Base-by-base conservation (phyloP, 2,329 filamentous ascomycete species). In the Scedosporium dehoogii region DNA sequence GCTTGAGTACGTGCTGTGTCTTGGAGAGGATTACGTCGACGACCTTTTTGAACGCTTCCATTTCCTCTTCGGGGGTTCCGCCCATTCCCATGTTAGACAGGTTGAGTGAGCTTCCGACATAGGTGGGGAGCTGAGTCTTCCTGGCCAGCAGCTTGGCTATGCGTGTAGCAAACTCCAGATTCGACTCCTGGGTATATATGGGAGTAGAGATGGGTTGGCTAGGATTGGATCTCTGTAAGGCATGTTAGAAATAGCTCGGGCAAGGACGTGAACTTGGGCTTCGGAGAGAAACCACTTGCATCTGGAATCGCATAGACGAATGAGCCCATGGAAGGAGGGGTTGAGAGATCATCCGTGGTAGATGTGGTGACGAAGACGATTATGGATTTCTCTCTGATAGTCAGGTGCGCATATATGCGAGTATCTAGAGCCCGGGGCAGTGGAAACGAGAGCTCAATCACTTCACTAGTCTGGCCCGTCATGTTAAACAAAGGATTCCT, bases 291-390 rank as follows among this genome's bases (percentile, higher is more conserved):
- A 27, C 27, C 14, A 72, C 77, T 69, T 78, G 96, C 94, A 76
- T 96, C 89, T 16, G 94, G 93, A 73, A 99, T 84, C 2, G 92
- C 90, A 72, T 96, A 97, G 56, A 97, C 90, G 71, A 97, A 93
- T 59, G 91, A 96, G 3, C 94, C 93, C 74, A 97, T 81, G 59
- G 82, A 77, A 48, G 82, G 77, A 6, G 79, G 72, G 7, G 74
- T 71, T 12, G 76, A 76, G n/a, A 74, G 72, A 51, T 85, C 81
- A 60, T 83, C 83, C 62, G 77, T 76, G 27, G 79, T 72, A 3
- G 81, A 78, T 0, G 85, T 87, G 1, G 85, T 84, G 56, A 88
- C 74, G 69, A 85, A 85, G n/a, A 88, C 72, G 61, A 85, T 72
- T 62, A 87, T 73, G 33, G 80, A 81, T 68, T 83, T 86, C 46